A percentile compares a stretch with the other conserved stretches of the same genome.
Conservation (phyloP, 2,329 filamentous ascomycete species). For the Bipolaris victoriae region DNA sequence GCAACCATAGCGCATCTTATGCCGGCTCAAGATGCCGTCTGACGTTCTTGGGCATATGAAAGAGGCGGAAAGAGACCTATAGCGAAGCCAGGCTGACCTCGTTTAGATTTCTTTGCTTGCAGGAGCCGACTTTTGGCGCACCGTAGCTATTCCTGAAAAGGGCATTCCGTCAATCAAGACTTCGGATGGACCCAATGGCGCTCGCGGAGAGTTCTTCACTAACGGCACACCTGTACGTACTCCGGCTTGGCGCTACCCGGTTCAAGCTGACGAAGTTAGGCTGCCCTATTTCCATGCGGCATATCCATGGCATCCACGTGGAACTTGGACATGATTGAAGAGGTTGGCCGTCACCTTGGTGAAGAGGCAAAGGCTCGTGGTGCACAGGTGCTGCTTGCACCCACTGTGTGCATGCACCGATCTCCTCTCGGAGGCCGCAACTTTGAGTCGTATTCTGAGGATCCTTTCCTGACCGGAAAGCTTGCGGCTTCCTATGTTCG, state of each 20-base stretch:
- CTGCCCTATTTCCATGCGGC: constrained; percentile 79
- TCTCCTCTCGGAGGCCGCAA: constrained; percentile 83
- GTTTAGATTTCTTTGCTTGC: constrained; percentile 47
- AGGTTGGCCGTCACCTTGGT: constrained; percentile 74
- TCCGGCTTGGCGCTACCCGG: constrained; percentile 14
- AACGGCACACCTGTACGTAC: constrained; percentile 51
- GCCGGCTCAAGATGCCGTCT: constrained; percentile 15
- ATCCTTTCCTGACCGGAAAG: constrained; percentile 77
- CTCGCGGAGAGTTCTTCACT: constrained; percentile 72
- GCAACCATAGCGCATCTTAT: not conserved
- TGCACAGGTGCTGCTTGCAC: constrained; percentile 74
- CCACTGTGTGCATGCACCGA: constrained; percentile 81
- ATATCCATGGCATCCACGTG: constrained; percentile 80
- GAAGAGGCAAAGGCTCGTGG: constrained; percentile 75
- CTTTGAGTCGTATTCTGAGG: constrained; percentile 87
- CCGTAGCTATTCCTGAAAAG: constrained; percentile 64
- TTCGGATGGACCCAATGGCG: constrained; percentile 73
- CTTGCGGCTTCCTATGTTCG: constrained; percentile 74
- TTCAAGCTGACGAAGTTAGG: constrained; percentile 53
- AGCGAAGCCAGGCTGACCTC: constrained; percentile 28
- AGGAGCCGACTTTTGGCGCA: constrained; percentile 74
- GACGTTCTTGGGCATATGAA: constrained; percentile 17
- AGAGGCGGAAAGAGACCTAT: constrained; percentile 12
- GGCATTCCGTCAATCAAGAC: constrained; percentile 69
- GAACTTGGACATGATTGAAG: constrained; percentile 72